Percentiles rank a stretch among this genome's conserved stretches.
phyloP scores from a whole-genome alignment of 805 yeast genomes.

The Phaffomyces opuntiae region DNA sequence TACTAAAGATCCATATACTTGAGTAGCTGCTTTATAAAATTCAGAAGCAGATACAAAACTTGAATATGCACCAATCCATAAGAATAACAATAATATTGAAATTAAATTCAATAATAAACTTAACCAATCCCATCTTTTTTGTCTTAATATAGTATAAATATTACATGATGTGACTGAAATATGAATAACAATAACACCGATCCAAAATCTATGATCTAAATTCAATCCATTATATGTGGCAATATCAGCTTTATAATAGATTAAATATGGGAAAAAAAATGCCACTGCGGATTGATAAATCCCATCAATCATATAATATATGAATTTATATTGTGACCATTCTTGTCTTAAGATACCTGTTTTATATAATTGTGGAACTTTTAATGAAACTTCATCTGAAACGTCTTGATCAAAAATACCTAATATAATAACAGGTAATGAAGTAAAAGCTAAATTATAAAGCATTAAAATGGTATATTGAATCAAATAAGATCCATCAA shows the following conservation, averaged over 20 bases:
- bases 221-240: constrained; percentile 46
- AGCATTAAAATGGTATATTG: constrained; percentile 78
- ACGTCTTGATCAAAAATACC: constrained; percentile 82
- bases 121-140: constrained; percentile 79
- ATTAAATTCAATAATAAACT: constrained; percentile 47
- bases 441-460: constrained; percentile 76
- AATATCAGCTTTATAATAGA: constrained; percentile 36
- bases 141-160: constrained; percentile 56
- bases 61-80: constrained; percentile 79
- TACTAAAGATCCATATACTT: constrained; percentile 50
- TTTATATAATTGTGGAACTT: constrained; percentile 69
- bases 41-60: constrained; percentile 43
- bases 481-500: constrained; percentile 73
- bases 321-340: constrained; percentile 63
- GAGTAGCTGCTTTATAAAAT: constrained; percentile 59
- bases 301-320: constrained; percentile 73
- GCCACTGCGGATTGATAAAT: constrained; percentile 65
- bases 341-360: constrained; percentile 66
- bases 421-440: constrained; percentile 70
- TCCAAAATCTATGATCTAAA: constrained; percentile 63
- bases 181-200: constrained; percentile 59
- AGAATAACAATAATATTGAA: constrained; percentile 54
- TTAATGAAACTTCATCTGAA: constrained; percentile 54
- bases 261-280: constrained; percentile 65
- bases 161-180: constrained; percentile 64